Percentiles rank a stretch among this genome's conserved stretches.
These are phyloP conservation scores for Fusarium staphyleae DNA, from an alignment of 2,329 filamentous ascomycete species.

Conservation along the genomic window DNA sequence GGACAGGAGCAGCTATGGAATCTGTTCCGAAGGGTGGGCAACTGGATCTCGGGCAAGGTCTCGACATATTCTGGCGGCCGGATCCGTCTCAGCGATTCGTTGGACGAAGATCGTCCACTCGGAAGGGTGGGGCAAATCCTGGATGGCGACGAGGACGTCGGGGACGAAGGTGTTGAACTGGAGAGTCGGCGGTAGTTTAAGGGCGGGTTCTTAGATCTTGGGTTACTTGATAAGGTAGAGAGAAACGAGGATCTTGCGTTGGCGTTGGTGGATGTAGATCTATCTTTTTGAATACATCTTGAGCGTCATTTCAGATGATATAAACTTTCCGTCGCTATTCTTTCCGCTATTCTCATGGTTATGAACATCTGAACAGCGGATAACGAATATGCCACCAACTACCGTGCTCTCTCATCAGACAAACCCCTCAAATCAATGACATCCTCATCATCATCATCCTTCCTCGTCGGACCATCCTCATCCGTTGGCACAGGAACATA, in stretches of 20 bases:
- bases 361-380: not conserved
- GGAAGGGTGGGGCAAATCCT: constrained; percentile 56
- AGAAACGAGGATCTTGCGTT: constrained; percentile 24
- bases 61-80: constrained; percentile 62
- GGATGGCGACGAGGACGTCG: constrained; percentile 52
- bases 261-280: constrained; percentile 33
- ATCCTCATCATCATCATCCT: constrained; percentile 46
- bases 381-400: not conserved
- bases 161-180: constrained; percentile 54
- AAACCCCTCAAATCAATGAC: constrained; percentile 46
- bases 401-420: constrained; percentile 29
- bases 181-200: constrained; percentile 45
- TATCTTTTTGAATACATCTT: constrained; percentile 16
- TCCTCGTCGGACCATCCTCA: constrained; percentile 27
- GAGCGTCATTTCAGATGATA: not conserved
- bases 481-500: constrained; percentile 44
- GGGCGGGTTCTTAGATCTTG: constrained; percentile 7
- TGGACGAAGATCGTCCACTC: constrained; percentile 47
- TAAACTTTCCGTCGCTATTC: not conserved
- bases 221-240: constrained; percentile 23
- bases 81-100: constrained; percentile 57
- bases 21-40: constrained; percentile 58
- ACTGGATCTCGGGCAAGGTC: constrained; percentile 66
- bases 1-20: constrained; percentile 72
- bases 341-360: not conserved